Base-by-base conservation (phyloP, 768 basidiomycete genomes). In the Rhizopogon vinicolor region DNA sequence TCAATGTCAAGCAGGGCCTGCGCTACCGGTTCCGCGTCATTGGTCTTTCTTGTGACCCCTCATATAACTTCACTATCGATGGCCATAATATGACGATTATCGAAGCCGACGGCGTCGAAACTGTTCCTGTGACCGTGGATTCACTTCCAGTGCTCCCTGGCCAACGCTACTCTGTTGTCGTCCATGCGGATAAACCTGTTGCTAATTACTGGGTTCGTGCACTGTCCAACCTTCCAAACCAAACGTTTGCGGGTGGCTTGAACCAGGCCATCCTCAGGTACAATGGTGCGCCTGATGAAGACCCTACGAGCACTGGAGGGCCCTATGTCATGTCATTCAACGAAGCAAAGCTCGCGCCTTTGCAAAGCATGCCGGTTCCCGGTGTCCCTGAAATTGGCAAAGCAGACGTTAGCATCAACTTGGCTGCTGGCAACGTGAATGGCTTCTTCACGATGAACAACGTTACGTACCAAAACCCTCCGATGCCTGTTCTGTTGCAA, bases 401-500 rank as follows among this genome's bases (percentile, higher is more conserved):
- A 51, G 74, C 68, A 5, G 74, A 75, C 41, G 59, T 72, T 22
- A 63, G 60, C 46, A 51, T 70, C 5, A 52, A 58, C 44, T 60
- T 70, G n/a, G 51, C 63, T 16, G 52, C 64, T 7, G 54, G 60
- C 19, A 57, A 56, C 44, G 49, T 55, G 39, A 60, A 29, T 37
- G 28, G 44, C 5, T 29, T 39, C 8, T 67, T 69, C 54, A 57
- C 22, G 18, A 14, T 74, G 44, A 78, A 78, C 52, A 65, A 62
- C 16, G 59, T 60, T 45, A 60, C 65, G 33, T 82, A 68, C 61
- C 46, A 60, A 2, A 62, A 73, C 1, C 82, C 83, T 0, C 69
- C 72, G 0, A 68, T 76, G 0, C 84, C 84, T 0, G 76, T 83
- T 12, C 73, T 86, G 10, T 74, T 84, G 12, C 84, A 86, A 58